A percentile compares a stretch with the other conserved stretches of the same genome.
Evolutionary conservation across 768 basidiomycete species (phyloP).

Genomic region (Dioszegia hungarica): DNA sequence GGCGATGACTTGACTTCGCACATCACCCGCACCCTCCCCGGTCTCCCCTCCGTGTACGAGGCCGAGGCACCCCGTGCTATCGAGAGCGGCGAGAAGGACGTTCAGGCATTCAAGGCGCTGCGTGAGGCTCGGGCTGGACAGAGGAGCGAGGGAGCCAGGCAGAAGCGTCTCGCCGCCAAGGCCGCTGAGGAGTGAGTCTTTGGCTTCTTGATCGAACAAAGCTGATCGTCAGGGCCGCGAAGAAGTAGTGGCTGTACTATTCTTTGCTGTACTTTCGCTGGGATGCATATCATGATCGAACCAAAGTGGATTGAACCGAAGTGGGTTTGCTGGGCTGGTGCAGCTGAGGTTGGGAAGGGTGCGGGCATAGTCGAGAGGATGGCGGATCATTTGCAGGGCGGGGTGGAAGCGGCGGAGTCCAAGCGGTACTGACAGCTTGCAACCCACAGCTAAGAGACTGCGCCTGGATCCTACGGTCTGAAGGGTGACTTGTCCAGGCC

Average conservation of each 20-base stretch:
- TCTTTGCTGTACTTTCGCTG: too few species aligned
- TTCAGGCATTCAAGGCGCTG: constrained; percentile 83
- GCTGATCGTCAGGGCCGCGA: constrained; percentile 7
- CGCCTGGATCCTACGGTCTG: too few species aligned
- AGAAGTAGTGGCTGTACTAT: constrained; percentile 2
- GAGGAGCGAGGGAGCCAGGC: constrained; percentile 81
- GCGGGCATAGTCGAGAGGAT: too few species aligned
- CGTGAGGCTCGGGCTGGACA: constrained; percentile 75
- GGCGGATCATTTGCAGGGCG: too few species aligned
- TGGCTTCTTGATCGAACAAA: background rate
- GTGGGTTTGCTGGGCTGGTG: too few species aligned
- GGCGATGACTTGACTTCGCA: constrained; percentile 74
- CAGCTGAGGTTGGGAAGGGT: too few species aligned
- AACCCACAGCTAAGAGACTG: too few species aligned
- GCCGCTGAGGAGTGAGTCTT: constrained; percentile 36
- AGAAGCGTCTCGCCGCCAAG: constrained; percentile 53
- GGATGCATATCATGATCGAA: constrained; percentile 1
- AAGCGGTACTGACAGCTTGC: too few species aligned
- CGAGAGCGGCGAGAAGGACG: constrained; percentile 79
- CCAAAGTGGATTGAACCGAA: too few species aligned
- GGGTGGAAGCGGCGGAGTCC: too few species aligned
- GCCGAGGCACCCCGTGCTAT: constrained; percentile 89
- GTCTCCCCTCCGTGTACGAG: constrained; percentile 62
- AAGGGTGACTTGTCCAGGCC: too few species aligned
- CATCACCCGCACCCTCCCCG: constrained; percentile 59